phyloP scores from a whole-genome alignment of 2,329 filamentous ascomycete species.

The Aspergillus novofumigatus region DNA sequence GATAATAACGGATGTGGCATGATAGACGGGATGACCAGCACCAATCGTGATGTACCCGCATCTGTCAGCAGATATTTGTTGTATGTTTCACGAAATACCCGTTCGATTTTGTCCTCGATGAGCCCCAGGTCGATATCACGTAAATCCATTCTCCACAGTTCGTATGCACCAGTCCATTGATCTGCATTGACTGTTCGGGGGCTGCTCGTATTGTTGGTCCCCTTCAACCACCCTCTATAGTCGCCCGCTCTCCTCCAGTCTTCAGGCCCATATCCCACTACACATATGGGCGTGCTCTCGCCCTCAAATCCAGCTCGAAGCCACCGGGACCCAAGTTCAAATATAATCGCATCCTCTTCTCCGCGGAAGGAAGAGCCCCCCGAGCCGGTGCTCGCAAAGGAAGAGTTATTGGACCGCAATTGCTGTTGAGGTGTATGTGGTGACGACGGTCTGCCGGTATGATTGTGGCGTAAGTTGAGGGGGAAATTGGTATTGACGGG shows the following conservation, averaged over 20 bases:
- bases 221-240: conserved; percentile 65
- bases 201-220: conserved; percentile 43
- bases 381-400: conserved; percentile 52
- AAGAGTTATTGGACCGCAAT: conserved; percentile 49
- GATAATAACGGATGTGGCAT: conserved; percentile 76
- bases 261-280: conserved; percentile 68
- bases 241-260: conserved; percentile 75
- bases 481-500: conserved; percentile 14
- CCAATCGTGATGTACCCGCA: conserved; percentile 66
- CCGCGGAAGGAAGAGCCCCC: conserved; percentile 56
- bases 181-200: conserved; percentile 26
- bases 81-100: conserved; percentile 74
- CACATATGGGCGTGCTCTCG: conserved; percentile 69
- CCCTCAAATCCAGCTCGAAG: conserved; percentile 82
- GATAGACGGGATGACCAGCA: conserved; percentile 71
- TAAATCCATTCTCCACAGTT: conserved; percentile 78
- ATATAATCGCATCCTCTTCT: conserved; percentile 79
- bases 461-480: conserved; percentile 28
- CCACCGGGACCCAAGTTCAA: conserved; percentile 77
- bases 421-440: conserved; percentile 57
- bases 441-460: conserved; percentile 37
- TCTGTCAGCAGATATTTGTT: conserved; percentile 63
- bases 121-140: conserved; percentile 70
- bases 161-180: conserved; percentile 47
- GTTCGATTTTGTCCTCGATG: conserved; percentile 81